phyloP scores from a whole-genome alignment of 345 rosid species.

The Eucalyptus viminalis region DNA sequence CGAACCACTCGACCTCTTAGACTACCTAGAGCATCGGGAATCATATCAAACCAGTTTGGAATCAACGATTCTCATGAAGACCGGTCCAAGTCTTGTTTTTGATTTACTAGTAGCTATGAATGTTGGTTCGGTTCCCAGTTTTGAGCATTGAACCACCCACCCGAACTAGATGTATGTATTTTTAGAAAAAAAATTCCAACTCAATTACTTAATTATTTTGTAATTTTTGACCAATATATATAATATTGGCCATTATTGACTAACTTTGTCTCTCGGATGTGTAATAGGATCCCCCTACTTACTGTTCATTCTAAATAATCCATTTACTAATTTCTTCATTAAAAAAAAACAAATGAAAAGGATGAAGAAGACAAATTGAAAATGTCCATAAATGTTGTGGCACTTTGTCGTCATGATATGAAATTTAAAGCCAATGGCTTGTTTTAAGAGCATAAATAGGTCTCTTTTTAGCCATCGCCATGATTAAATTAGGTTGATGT shows the following conservation, averaged over 20 bases:
- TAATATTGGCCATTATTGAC: too few species aligned
- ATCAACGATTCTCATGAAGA: not conserved
- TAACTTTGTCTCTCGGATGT: not conserved
- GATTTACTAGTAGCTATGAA: not conserved
- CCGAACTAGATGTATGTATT: accelerated
- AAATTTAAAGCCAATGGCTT: not conserved
- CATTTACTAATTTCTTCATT: not conserved
- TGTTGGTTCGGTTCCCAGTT: accelerated
- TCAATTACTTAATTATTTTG: too few species aligned
- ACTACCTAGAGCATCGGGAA: accelerated
- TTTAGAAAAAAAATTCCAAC: too few species aligned
- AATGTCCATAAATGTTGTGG: not conserved
- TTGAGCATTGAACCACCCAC: accelerated
- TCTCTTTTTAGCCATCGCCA: not conserved
- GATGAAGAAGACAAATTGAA: too few species aligned
- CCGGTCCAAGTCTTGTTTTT: accelerated
- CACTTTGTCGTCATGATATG: accelerated
- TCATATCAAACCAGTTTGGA: accelerated
- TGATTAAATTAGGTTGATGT: not conserved
- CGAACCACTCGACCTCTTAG: accelerated
- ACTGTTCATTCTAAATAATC: not conserved
- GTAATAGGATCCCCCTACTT: not conserved
- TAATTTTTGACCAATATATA: too few species aligned
- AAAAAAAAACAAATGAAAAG: not conserved
- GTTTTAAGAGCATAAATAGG: not conserved